phyloP scores from a whole-genome alignment of 2,329 filamentous ascomycete species.

The Penicillium freii region DNA sequence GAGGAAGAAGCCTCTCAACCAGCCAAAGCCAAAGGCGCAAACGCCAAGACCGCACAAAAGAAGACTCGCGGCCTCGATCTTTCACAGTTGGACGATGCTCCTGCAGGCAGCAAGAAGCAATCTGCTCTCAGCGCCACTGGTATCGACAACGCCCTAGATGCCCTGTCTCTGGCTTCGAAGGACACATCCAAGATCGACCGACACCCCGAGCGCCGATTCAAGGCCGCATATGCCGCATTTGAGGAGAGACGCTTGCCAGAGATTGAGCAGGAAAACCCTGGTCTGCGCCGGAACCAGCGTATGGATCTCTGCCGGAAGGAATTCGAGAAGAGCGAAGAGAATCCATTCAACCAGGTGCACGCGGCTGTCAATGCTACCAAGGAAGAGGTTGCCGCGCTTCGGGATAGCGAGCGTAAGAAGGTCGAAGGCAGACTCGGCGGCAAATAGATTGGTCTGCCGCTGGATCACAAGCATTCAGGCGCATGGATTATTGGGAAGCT shows the following conservation, averaged over 20 bases:
- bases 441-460: conserved; percentile 17
- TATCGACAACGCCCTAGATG: conserved; percentile 92
- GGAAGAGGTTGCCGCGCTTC: conserved; percentile 70
- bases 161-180: conserved; percentile 64
- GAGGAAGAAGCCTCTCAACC: conserved; percentile 75
- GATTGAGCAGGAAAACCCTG: conserved; percentile 80
- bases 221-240: conserved; percentile 78
- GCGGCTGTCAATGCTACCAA: conserved; percentile 73
- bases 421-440: conserved; percentile 65
- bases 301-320: conserved; percentile 83
- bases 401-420: conserved; percentile 66
- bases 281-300: conserved; percentile 77
- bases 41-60: conserved; percentile 50
- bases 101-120: conserved; percentile 46
- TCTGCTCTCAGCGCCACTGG: conserved; percentile 74
- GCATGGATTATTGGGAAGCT: not conserved
- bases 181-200: conserved; percentile 72
- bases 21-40: conserved; percentile 58
- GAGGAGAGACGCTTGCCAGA: conserved; percentile 79
- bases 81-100: conserved; percentile 66
- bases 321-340: conserved; percentile 91
- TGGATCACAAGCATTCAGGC: not conserved
- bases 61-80: conserved; percentile 71
- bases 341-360: conserved; percentile 86
- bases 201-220: conserved; percentile 83